Evolutionary conservation across 352 stramenopile species (phyloP).

Genomic region (Phytophthora foliorum): DNA sequence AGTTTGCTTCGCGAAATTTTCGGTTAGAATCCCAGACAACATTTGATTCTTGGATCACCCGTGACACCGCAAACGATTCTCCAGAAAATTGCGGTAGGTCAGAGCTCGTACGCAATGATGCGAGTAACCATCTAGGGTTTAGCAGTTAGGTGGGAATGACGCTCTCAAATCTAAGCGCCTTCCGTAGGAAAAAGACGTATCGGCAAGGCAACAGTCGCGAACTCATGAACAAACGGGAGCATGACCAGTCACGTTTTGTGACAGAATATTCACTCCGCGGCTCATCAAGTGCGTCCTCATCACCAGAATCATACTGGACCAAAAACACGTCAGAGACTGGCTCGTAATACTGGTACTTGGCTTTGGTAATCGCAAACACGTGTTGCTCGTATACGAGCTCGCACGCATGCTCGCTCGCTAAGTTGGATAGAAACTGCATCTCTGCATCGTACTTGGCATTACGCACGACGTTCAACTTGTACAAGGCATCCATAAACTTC

Average conservation of each 20-base stretch:
- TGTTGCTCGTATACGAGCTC: conserved; percentile 31
- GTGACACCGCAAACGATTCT: not conserved
- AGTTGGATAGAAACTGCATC: conserved; percentile 19
- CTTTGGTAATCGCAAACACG: conserved; percentile 6
- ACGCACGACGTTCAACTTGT: conserved; percentile 15
- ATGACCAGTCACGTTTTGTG: conserved; percentile 24
- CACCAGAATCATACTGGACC: conserved; percentile 1
- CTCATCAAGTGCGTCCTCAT: conserved; percentile 26
- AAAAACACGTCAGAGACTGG: conserved; percentile 9
- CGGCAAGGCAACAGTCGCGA: conserved; percentile 24
- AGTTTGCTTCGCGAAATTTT: conserved; percentile 22
- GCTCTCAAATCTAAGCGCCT: conserved; percentile 12
- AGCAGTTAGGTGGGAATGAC: conserved; percentile 24
- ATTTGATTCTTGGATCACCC: not conserved
- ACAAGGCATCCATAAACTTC: conserved; percentile 19
- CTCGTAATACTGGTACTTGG: conserved; percentile 25
- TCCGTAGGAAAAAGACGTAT: conserved; percentile 27
- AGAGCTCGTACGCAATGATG: conserved; percentile 1
- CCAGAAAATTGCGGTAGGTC: not conserved
- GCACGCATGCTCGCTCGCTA: conserved; percentile 36
- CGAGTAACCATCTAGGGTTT: conserved; percentile 20
- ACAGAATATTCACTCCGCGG: conserved; percentile 20
- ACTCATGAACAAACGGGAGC: conserved; percentile 31
- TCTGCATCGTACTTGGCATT: conserved; percentile 26
- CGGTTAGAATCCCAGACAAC: conserved; percentile 17